Conservation (phyloP, 1,284 basidiomycete species). For the Anthracocystis panici-leucophaei region DNA sequence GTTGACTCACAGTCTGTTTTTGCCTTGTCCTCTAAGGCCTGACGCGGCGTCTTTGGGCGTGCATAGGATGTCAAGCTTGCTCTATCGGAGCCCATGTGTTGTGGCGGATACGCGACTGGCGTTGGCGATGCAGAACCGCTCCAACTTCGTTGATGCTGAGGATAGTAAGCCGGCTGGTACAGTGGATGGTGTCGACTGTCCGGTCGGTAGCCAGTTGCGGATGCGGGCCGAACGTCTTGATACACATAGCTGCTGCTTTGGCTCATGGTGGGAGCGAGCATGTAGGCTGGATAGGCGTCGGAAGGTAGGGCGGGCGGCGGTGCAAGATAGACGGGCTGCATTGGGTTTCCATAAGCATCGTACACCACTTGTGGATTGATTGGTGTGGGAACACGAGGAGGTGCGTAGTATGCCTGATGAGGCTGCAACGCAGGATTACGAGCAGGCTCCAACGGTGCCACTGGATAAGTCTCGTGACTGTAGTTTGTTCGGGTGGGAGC, state of each 20-base stretch:
- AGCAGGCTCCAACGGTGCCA: background rate
- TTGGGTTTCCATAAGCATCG: constrained; percentile 5
- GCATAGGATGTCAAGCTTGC: constrained; percentile 1
- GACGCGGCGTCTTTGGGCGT: constrained; percentile 12
- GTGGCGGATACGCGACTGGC: background rate
- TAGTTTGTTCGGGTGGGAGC: constrained; percentile 7
- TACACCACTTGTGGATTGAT: background rate
- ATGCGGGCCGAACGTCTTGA: background rate
- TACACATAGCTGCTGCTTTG: background rate
- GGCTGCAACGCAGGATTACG: background rate
- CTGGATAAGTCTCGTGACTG: background rate
- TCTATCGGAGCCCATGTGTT: background rate
- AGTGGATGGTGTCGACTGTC: background rate
- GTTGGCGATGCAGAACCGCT: background rate
- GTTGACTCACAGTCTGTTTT: constrained; percentile 29
- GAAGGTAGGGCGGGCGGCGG: background rate
- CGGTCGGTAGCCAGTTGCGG: background rate
- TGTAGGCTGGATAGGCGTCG: constrained; percentile 1
- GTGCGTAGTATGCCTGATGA: background rate
- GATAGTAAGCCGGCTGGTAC: background rate
- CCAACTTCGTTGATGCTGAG: background rate
- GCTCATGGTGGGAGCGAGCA: background rate
- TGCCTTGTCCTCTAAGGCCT: constrained; percentile 17
- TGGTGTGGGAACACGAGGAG: background rate
- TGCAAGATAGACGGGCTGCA: constrained; percentile 6